Percentiles rank a stretch among this genome's conserved stretches.
These are phyloP conservation scores for Cladosporium halotolerans DNA, from an alignment of 2,329 filamentous ascomycete species.

Conservation along the genomic window DNA sequence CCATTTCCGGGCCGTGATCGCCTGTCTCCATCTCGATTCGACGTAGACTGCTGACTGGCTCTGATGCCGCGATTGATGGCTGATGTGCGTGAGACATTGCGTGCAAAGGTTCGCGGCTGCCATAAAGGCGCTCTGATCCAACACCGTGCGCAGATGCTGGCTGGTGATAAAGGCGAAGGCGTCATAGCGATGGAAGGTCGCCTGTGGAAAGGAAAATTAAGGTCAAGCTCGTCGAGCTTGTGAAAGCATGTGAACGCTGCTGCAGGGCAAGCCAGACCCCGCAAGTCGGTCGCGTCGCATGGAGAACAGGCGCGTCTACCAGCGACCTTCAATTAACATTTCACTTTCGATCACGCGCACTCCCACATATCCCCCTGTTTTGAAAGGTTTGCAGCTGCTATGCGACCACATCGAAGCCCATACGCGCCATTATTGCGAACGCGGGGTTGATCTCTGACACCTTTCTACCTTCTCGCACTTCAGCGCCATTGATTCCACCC, in stretches of 20 bases:
- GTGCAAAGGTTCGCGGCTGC: neutral
- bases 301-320: no score
- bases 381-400: no score
- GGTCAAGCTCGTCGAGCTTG: conserved; percentile 3
- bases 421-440: no score
- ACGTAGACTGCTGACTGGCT: neutral
- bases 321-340: no score
- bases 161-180: neutral
- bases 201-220: neutral
- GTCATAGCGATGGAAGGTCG: neutral
- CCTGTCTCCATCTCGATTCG: neutral
- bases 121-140: neutral
- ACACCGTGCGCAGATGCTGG: neutral
- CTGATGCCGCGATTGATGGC: conserved; percentile 61
- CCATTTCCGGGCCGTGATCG: neutral
- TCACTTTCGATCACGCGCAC: no score
- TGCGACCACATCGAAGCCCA: no score
- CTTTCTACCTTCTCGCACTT: no score
- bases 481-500: no score
- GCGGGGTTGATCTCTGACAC: no score
- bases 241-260: neutral
- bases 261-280: no score
- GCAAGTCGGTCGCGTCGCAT: no score
- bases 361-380: no score
- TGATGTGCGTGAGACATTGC: conserved; percentile 53